Conservation (phyloP, 192 early-diverging fungal genomes). For the Dissophora globulifera region DNA sequence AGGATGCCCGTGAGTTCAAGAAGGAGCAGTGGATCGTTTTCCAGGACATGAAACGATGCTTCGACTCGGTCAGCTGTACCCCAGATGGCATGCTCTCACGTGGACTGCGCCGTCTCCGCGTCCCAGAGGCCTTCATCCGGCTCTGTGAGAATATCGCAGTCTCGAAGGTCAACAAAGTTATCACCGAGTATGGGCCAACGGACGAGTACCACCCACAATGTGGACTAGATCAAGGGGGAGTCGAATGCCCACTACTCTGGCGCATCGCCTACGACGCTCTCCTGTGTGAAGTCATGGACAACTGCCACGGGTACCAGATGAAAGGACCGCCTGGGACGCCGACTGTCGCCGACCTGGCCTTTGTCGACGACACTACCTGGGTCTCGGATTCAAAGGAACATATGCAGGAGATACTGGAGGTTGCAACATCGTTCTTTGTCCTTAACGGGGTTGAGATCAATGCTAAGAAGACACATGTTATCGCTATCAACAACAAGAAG, state of each 20-base stretch:
- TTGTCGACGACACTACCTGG: slow-evolving; percentile 29
- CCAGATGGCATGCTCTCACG: slow-evolving; percentile 3
- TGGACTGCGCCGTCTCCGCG: slow-evolving; percentile 3
- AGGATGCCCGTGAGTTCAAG: slow-evolving; percentile 23
- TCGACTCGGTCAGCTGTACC: slow-evolving; percentile 24
- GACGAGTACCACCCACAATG: slow-evolving; percentile 16
- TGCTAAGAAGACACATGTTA: slow-evolving; percentile 12
- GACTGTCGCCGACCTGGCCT: not conserved
- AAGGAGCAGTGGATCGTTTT: slow-evolving; percentile 24
- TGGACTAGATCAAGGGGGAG: slow-evolving; percentile 37
- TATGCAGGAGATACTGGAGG: slow-evolving; percentile 16
- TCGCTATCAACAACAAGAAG: slow-evolving; percentile 6
- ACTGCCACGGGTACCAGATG: not conserved
- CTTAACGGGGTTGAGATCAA: slow-evolving; percentile 22
- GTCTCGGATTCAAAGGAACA: not conserved
- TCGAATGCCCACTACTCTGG: slow-evolving; percentile 33
- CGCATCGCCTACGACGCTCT: slow-evolving; percentile 18
- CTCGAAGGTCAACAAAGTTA: slow-evolving; percentile 20
- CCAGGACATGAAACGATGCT: slow-evolving; percentile 35
- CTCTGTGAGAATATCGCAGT: slow-evolving; percentile 9
- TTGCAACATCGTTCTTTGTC: slow-evolving; percentile 10
- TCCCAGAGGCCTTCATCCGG: slow-evolving; percentile 8
- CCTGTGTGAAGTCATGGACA: slow-evolving; percentile 12
- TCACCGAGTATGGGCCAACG: slow-evolving; percentile 31
- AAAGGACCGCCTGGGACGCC: not conserved